Conservation (phyloP, 139 green algal species). For the Nannochloris sp. region DNA sequence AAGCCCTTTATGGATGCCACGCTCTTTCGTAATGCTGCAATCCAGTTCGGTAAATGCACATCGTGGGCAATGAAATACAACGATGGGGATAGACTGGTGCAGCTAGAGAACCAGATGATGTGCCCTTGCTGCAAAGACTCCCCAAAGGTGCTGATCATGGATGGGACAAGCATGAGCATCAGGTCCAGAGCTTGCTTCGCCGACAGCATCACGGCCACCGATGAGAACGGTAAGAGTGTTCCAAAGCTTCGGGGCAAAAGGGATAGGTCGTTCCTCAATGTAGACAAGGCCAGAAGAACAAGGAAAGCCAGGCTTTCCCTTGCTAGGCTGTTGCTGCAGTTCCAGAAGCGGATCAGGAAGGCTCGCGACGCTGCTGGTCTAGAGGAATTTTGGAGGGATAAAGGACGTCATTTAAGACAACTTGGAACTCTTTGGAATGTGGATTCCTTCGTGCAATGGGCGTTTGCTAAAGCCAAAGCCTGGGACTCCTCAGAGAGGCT, state of each 20-base stretch:
- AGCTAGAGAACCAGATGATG: background rate
- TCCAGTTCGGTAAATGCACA: background rate
- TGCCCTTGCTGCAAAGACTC: background rate
- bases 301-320: background rate
- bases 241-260: background rate
- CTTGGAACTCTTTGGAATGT: background rate
- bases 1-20: background rate
- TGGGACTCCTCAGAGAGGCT: background rate
- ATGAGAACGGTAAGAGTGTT: background rate
- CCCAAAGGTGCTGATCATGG: background rate
- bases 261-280: background rate
- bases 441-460: background rate
- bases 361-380: too few species aligned
- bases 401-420: background rate
- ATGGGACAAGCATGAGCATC: constrained; percentile 1
- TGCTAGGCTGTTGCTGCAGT: background rate
- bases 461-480: background rate
- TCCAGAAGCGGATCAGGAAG: background rate
- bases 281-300: background rate
- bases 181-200: background rate
- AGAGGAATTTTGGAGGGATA: background rate
- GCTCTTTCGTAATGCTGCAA: background rate
- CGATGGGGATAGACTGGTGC: background rate
- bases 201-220: background rate
- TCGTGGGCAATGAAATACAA: background rate